A percentile compares a stretch with the other conserved stretches of the same genome.
phyloP scores from a whole-genome alignment of 306 rosid species.

The Alnus rubra region DNA sequence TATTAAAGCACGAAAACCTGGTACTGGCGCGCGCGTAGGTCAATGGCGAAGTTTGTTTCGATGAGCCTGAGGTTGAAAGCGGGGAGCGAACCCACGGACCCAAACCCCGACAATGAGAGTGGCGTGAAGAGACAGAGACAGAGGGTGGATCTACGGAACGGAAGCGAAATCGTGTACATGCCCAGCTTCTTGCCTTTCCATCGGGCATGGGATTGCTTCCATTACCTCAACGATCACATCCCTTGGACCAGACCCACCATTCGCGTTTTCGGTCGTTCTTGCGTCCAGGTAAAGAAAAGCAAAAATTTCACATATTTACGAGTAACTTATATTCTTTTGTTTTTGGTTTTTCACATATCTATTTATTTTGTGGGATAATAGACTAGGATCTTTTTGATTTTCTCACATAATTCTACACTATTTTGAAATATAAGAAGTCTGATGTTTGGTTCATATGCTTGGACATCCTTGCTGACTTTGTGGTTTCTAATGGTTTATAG shows the following conservation, averaged over 20 bases:
- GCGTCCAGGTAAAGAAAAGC: constrained; percentile 58
- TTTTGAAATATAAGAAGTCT: neutral
- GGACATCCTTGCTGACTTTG: too few species aligned
- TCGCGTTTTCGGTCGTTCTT: constrained; percentile 72
- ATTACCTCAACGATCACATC: constrained; percentile 59
- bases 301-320: too few species aligned
- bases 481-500: neutral
- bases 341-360: too few species aligned
- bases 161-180: constrained; percentile 71
- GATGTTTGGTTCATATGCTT: neutral
- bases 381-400: too few species aligned
- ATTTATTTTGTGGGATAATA: too few species aligned
- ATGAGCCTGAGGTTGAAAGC: constrained; percentile 62
- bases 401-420: too few species aligned
- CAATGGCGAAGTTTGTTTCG: neutral
- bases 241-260: constrained; percentile 91
- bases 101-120: constrained; percentile 31
- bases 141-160: constrained; percentile 62
- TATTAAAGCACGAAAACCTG: neutral
- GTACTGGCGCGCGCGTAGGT: neutral
- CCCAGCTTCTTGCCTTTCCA: constrained; percentile 52
- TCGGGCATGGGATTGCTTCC: constrained; percentile 75
- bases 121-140: constrained; percentile 42
- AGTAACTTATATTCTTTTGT: too few species aligned
- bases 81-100: constrained; percentile 25